Evolutionary conservation across 495 filamentous ascomycete genomes (phyloP), one percentile per base, ranked within the genome.

Genomic region (Poronia punctata): DNA sequence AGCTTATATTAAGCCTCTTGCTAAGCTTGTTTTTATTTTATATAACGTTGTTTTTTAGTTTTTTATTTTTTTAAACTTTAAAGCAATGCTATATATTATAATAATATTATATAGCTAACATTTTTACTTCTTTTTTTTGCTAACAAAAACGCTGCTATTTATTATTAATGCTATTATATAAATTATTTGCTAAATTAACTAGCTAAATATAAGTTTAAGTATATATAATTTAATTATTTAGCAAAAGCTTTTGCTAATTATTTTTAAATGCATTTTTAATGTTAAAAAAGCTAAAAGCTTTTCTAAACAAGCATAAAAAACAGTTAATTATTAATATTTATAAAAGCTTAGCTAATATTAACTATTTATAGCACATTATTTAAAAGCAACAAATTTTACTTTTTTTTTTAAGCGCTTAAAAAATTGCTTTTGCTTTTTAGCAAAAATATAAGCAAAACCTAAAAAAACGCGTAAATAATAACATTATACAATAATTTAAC

Each of bases 231-330:
- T 35, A 30, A 16, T 38, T 32, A 32, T 53, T 56, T 36, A 48
- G 58, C 21, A 50, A 52, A 49, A 58, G 29, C 3, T 46, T 46
- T 44, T n/a, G n/a, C n/a, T n/a, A n/a, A n/a, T n/a, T n/a, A n/a
- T n/a, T n/a, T n/a, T n/a, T n/a, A n/a, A n/a, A n/a, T n/a, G n/a
- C n/a, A n/a, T n/a, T 35, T 44, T 44, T 38, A 38, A 38, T 35
- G 27, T 44, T 38, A 24, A 38, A 19, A 17, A 22, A 17, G 10
- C 25, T 25, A 38, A 38, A 38, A 35, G 14, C 25, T 23, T 21
- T 18, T 28, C 36, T 27, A 33, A 38, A 17, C 36, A 44, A 26
- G 26, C 35, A 38, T 17, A 36, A 16, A 9, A 23, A 35, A 7
- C 36, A 37, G 11, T 38, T 26, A 33, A 44, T 23, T 26, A 16